A percentile compares a stretch with the other conserved stretches of the same genome.
phyloP scores from a whole-genome alignment of 2,329 filamentous ascomycete species.

The Botrytis paeoniae region DNA sequence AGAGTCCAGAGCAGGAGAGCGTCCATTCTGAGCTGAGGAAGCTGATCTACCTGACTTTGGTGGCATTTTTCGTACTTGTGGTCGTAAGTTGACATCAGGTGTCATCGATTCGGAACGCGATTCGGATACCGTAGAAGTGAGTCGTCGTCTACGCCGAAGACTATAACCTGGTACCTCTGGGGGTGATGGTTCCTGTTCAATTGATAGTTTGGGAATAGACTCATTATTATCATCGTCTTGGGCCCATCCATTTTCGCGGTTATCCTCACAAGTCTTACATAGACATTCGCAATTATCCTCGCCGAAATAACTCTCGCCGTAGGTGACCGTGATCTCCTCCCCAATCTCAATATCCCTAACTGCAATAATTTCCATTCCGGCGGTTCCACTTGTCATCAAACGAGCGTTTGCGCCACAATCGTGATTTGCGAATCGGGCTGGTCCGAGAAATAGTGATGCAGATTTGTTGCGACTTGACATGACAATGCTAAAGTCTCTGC shows the following conservation, averaged over 20 bases:
- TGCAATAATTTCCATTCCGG: constrained; percentile 89
- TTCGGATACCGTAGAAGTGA: constrained; percentile 46
- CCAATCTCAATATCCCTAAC: constrained; percentile 77
- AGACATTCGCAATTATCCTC: constrained; percentile 93
- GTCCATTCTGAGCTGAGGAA: constrained; percentile 29
- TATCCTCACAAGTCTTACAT: constrained; percentile 79
- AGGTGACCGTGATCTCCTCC: constrained; percentile 95
- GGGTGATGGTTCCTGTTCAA: constrained; percentile 31
- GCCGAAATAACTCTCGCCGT: constrained; percentile 95
- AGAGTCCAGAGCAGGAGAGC: constrained; percentile 28
- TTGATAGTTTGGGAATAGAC: constrained; percentile 32
- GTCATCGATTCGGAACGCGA: constrained; percentile 58
- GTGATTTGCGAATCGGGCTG: constrained; percentile 94
- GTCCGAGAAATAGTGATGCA: constrained; percentile 88
- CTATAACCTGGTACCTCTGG: constrained; percentile 46
- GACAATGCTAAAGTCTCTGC: constrained; percentile 96
- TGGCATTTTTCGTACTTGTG: constrained; percentile 33
- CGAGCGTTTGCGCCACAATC: constrained; percentile 92
- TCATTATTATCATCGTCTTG: constrained; percentile 47
- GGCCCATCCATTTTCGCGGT: constrained; percentile 75
- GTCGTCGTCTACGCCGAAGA: constrained; percentile 49
- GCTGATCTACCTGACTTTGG: constrained; percentile 26
- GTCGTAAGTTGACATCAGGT: constrained; percentile 46
- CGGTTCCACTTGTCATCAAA: constrained; percentile 76
- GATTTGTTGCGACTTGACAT: constrained; percentile 89